A percentile compares a stretch with the other conserved stretches of the same genome.
These are phyloP conservation scores for Lecanicillium sp. DNA, from an alignment of 2,329 filamentous ascomycete species.

Conservation along the genomic window DNA sequence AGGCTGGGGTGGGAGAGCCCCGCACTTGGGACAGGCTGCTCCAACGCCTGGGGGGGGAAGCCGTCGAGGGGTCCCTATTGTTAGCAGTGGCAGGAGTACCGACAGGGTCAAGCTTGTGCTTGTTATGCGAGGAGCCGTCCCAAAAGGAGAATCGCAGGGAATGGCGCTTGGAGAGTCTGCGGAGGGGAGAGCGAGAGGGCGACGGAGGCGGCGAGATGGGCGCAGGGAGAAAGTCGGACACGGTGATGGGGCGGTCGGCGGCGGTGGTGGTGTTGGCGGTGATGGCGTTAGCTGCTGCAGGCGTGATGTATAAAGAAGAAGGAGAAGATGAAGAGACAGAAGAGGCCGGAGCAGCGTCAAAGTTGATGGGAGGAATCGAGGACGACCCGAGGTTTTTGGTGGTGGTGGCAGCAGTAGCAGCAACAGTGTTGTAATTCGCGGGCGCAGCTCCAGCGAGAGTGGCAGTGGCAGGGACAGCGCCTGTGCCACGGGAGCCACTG, in stretches of 20 bases:
- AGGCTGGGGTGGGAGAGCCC: conserved; percentile 8
- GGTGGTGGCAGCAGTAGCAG: not conserved
- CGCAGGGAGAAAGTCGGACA: not conserved
- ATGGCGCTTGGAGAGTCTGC: not conserved
- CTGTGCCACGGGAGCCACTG: no score
- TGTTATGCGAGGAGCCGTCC: conserved; percentile 1
- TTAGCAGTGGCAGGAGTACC: not conserved
- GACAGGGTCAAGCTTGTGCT: not conserved
- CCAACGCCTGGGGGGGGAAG: not conserved
- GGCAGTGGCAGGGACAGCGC: no score
- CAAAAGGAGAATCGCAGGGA: conserved; percentile 6
- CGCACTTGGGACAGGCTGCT: conserved; percentile 1
- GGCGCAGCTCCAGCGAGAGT: no score
- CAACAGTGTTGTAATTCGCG: no score
- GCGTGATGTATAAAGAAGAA: not conserved
- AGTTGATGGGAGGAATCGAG: not conserved
- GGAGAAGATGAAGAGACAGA: not conserved
- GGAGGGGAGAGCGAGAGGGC: not conserved
- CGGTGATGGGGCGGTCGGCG: not conserved
- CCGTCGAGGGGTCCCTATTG: no score
- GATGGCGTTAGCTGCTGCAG: not conserved
- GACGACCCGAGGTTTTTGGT: not conserved
- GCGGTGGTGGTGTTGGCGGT: not conserved
- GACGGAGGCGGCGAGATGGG: not conserved
- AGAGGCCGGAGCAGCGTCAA: no score